Evolutionary conservation across 2,329 filamentous ascomycete species (phyloP).

Genomic region (Penicillium sp.): DNA sequence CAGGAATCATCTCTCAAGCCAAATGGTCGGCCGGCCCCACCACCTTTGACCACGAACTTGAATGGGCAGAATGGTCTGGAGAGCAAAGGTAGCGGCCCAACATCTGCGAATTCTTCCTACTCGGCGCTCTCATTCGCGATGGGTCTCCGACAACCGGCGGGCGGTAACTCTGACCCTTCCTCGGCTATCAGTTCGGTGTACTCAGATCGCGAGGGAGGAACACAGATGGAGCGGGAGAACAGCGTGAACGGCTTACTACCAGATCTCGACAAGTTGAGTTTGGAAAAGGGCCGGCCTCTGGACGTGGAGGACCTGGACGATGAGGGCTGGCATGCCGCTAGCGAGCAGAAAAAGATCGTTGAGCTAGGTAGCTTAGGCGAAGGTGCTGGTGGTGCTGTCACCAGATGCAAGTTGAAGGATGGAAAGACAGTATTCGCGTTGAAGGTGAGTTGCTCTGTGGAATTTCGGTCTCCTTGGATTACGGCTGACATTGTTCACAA

Average conservation of each 20-base stretch:
- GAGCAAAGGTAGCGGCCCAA: conserved; percentile 75
- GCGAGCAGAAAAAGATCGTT: conserved; percentile 80
- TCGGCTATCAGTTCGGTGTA: conserved; percentile 86
- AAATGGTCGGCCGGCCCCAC: conserved; percentile 56
- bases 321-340: conserved; percentile 91
- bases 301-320: conserved; percentile 96
- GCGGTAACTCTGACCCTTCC: conserved; percentile 75
- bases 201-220: conserved; percentile 74
- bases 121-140: conserved; percentile 82
- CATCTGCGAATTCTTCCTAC: conserved; percentile 83
- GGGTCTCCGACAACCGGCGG: conserved; percentile 61
- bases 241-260: conserved; percentile 76
- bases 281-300: conserved; percentile 78
- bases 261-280: conserved; percentile 75
- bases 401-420: conserved; percentile 81
- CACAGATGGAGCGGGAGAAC: conserved; percentile 78
- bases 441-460: conserved; percentile 64
- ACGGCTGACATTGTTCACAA: conserved; percentile 18
- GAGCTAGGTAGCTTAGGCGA: conserved; percentile 90
- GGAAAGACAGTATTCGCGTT: conserved; percentile 94
- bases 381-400: conserved; percentile 93
- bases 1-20: conserved; percentile 65
- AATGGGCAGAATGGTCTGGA: conserved; percentile 78
- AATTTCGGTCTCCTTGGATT: not conserved
- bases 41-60: conserved; percentile 69